Percentiles rank a stretch among this genome's conserved stretches.
phyloP scores from a whole-genome alignment of 176 grass and related monocot genomes.

The Avena atlantica region DNA sequence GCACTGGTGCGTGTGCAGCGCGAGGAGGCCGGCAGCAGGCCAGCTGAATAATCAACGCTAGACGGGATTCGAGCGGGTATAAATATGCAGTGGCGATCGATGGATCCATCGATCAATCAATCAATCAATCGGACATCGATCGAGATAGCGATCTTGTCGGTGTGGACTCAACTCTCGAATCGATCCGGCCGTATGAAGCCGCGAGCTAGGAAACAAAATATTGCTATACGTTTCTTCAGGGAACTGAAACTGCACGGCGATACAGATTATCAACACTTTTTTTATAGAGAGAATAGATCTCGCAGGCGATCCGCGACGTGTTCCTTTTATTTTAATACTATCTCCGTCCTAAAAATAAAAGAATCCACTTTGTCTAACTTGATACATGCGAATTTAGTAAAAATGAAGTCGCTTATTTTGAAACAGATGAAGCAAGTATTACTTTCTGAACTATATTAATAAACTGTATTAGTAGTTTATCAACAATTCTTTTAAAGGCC shows the following conservation, averaged over 20 bases:
- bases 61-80: neutral
- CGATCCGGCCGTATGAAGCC: neutral
- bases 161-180: too few species aligned
- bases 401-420: too few species aligned
- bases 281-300: neutral
- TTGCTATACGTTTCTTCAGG: neutral
- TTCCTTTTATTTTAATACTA: neutral
- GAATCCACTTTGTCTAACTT: too few species aligned
- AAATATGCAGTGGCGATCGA: neutral
- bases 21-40: neutral
- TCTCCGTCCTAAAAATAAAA: too few species aligned
- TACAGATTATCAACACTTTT: neutral
- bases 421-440: neutral
- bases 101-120: too few species aligned
- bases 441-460: neutral
- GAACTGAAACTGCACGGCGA: neutral
- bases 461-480: too few species aligned
- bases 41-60: neutral
- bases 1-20: neutral
- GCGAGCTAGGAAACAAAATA: neutral
- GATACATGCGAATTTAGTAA: too few species aligned
- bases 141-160: neutral
- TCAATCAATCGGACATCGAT: neutral
- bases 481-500: neutral
- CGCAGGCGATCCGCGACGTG: neutral